phyloP scores from a whole-genome alignment of 164 flowering plant genomes.

The Annona cherimola region DNA sequence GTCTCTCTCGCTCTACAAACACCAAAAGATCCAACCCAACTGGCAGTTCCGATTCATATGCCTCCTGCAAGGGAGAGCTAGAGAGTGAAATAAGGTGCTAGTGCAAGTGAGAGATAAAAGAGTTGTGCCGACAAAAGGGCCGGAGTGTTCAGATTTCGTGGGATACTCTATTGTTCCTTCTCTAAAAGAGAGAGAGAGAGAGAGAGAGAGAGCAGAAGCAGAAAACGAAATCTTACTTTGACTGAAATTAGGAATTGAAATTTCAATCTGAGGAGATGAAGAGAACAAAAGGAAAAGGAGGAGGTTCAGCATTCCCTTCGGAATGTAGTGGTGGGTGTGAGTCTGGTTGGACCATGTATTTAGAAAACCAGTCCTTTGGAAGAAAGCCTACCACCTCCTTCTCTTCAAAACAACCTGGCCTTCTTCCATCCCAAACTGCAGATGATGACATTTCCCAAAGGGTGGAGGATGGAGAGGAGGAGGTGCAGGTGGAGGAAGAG shows the following conservation, averaged over 20 bases:
- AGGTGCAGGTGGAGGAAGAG: constrained; percentile 37
- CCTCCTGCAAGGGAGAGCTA: neutral
- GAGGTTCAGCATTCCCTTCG: constrained; percentile 14
- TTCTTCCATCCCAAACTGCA: neutral
- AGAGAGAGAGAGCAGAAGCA: neutral
- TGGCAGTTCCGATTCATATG: constrained; percentile 5
- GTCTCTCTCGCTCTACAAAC: neutral
- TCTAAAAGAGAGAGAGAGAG: neutral
- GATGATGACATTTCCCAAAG: neutral
- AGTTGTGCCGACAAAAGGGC: constrained; percentile 5
- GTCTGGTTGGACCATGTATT: constrained; percentile 91
- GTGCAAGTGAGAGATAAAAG: constrained; percentile 1
- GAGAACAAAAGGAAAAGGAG: constrained; percentile 29
- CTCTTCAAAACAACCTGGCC: constrained; percentile 7
- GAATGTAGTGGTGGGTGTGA: constrained; percentile 70
- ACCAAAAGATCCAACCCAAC: neutral
- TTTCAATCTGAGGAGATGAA: constrained; percentile 5
- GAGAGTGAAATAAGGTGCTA: constrained; percentile 7
- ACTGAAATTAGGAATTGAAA: neutral
- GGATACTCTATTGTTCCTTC: constrained; percentile 1
- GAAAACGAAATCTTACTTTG: neutral
- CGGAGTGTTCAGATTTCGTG: neutral
- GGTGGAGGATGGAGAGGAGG: constrained; percentile 1
- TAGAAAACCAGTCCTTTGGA: constrained; percentile 41
- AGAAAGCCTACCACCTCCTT: constrained; percentile 1